These are phyloP conservation scores for Pseudonitzschia multiseries DNA, from an alignment of 108 stramenopile genomes.

Conservation along the genomic window DNA sequence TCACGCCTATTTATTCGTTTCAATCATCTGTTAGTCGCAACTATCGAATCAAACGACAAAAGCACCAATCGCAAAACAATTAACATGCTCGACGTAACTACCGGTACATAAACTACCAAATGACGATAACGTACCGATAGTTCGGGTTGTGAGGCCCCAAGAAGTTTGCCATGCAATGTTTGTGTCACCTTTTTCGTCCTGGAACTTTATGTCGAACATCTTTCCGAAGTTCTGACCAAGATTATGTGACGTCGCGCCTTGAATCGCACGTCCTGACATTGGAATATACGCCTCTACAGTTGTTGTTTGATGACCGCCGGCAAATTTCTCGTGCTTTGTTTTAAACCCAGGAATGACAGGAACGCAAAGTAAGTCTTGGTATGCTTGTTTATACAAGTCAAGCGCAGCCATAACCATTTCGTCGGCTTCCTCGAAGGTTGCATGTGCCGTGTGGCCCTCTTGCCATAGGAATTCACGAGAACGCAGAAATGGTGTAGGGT, in stretches of 20 bases:
- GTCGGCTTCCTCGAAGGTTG: constrained; percentile 94
- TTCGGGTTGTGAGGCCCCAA: constrained; percentile 98
- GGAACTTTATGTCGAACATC: constrained; percentile 98
- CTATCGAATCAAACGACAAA: neutral
- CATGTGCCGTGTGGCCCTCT: constrained; percentile 99
- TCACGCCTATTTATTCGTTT: constrained; percentile 67
- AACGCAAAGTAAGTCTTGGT: constrained; percentile 98
- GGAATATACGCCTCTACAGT: constrained; percentile 99
- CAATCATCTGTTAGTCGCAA: neutral
- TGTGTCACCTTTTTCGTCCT: constrained; percentile 90
- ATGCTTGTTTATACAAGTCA: constrained; percentile 93
- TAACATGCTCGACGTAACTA: neutral
- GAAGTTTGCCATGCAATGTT: constrained; percentile 96
- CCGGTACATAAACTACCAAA: neutral
- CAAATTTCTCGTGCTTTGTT: constrained; percentile 98
- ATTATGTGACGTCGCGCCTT: constrained; percentile 98
- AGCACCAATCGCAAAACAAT: too few species aligned
- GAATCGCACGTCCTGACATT: constrained; percentile 96
- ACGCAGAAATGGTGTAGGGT: constrained; percentile 98
- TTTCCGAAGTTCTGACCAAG: constrained; percentile 99
- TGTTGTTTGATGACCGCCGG: constrained; percentile 95
- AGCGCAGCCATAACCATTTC: constrained; percentile 95
- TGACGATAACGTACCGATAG: constrained; percentile 51
- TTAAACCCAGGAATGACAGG: constrained; percentile 98
- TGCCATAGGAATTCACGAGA: constrained; percentile 99